phyloP scores from a whole-genome alignment of 257 asterid genomes.

The Galeopsis tetrahit region DNA sequence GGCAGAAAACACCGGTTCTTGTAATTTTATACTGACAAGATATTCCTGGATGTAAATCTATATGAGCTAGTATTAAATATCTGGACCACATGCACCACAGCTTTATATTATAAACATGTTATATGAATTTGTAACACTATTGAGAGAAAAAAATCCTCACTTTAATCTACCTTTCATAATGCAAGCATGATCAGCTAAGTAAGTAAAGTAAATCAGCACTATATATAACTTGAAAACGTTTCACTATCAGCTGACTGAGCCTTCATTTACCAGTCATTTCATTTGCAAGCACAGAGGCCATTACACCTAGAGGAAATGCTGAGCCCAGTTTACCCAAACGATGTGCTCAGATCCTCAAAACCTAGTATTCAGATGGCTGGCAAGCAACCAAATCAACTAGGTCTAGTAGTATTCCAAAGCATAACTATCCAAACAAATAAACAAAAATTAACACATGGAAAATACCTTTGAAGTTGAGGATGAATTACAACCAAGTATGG shows the following conservation, averaged over 20 bases:
- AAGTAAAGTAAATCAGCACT: not conserved
- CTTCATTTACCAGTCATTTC: not conserved
- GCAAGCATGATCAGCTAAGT: slow-evolving; percentile 7
- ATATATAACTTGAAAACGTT: not conserved
- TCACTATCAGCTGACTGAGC: not conserved
- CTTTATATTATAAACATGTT: not conserved
- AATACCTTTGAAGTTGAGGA: slow-evolving; percentile 69
- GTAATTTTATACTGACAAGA: not conserved
- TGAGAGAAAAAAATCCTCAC: slow-evolving; percentile 16
- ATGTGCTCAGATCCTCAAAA: slow-evolving; percentile 21
- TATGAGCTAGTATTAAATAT: not conserved
- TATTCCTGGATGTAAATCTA: slow-evolving; percentile 2
- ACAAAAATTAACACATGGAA: slow-evolving; percentile 6
- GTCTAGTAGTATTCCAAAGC: not conserved
- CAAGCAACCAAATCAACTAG: slow-evolving; percentile 3
- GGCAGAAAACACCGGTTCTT: not conserved
- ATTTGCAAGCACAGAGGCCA: not conserved
- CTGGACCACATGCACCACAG: not conserved
- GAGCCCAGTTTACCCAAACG: not conserved
- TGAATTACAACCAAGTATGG: slow-evolving; percentile 61
- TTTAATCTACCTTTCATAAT: not conserved
- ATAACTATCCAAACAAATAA: slow-evolving; percentile 2
- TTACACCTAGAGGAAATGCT: not conserved
- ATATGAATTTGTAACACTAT: not conserved
- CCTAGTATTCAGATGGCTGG: slow-evolving; percentile 9